Base-by-base conservation (phyloP, 768 basidiomycete species). In the Mrakia hoshinonis region DNA sequence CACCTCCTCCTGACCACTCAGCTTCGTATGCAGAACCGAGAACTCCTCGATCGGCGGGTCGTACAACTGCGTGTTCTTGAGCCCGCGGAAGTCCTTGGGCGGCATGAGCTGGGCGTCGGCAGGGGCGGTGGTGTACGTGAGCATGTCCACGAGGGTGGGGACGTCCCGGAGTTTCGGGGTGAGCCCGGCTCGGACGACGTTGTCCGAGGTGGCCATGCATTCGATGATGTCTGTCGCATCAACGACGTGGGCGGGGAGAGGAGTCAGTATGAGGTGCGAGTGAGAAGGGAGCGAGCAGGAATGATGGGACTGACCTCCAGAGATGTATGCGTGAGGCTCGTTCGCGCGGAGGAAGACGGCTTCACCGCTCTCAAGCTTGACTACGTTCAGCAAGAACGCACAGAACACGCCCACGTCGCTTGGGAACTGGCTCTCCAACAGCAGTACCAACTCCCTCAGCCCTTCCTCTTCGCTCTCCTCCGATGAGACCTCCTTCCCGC, bases 161-260 rank as follows among this genome's bases (percentile, higher is more conserved):
- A 99, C 87, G 79, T 99, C 96, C 67, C 96, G 88, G 39, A 91
- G 84, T 81, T 99, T 99, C 1, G 96, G 95, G 0, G 96, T 99
- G 49, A 99, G 86, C 18, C 96, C 96, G 9, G 96, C 96, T 39
- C 96, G 91, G 74, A 99, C 94, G 79, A 99, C 96, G 79, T 98
- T 98, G 82, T 99, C 96, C 0, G 92, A 94, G 73, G 94, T 94
- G 31, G 95, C 95, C 94, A 98, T 98, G 82, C 92, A 95, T 78
- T 98, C 96, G 77, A 98, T 92, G 79, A 94, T 94, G 77, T 99
- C 95, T 95, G 76, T 5, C n/a, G n/a, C n/a, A n/a, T n/a, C 9
- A 24, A 15, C 4, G 5, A 34, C 34, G 31, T 7, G 24, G 9
- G 51, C 38, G 43, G 22, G 36, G 39, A 48, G 9, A 47, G 15